These are phyloP conservation scores for Ogataea wickerhamii DNA, from an alignment of 805 yeast species.

Conservation along the genomic window DNA sequence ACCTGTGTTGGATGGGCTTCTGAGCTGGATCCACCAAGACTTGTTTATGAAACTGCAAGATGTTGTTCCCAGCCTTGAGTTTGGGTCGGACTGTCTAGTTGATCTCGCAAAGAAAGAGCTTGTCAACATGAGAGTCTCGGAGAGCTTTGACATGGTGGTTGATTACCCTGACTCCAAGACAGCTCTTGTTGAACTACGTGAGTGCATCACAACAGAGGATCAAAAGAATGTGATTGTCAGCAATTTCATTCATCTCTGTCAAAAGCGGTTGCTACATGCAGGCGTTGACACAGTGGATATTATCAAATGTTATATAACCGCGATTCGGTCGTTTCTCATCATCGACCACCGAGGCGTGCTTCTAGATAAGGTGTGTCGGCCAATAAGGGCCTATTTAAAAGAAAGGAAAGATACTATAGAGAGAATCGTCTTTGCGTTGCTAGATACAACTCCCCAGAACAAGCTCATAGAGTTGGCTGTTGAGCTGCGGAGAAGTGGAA, in stretches of 20 bases:
- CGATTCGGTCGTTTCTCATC: constrained; percentile 65
- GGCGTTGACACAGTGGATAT: constrained; percentile 78
- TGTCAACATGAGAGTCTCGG: constrained; percentile 46
- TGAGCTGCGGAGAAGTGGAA: constrained; percentile 41
- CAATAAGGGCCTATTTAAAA: constrained; percentile 67
- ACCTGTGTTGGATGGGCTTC: constrained; percentile 34
- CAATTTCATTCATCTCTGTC: constrained; percentile 44
- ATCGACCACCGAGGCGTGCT: constrained; percentile 88
- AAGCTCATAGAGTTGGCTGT: constrained; percentile 51
- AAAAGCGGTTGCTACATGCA: constrained; percentile 58
- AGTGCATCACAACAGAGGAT: constrained; percentile 42
- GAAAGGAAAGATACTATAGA: constrained; percentile 71
- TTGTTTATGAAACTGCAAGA: constrained; percentile 33
- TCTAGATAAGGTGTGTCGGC: constrained; percentile 71
- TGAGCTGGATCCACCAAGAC: constrained; percentile 37
- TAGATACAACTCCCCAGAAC: constrained; percentile 43
- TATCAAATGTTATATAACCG: constrained; percentile 62
- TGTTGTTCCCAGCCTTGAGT: constrained; percentile 16
- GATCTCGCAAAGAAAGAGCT: constrained; percentile 23
- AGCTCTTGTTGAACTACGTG: constrained; percentile 57
- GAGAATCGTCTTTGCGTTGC: constrained; percentile 66
- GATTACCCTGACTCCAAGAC: constrained; percentile 49
- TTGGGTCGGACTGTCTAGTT: constrained; percentile 16
- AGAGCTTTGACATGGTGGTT: constrained; percentile 56
- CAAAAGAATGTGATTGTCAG: constrained; percentile 53